Evolutionary conservation across 306 rosid species (phyloP), one percentile per base, ranked within the genome.

Genomic region (Pueraria montana): DNA sequence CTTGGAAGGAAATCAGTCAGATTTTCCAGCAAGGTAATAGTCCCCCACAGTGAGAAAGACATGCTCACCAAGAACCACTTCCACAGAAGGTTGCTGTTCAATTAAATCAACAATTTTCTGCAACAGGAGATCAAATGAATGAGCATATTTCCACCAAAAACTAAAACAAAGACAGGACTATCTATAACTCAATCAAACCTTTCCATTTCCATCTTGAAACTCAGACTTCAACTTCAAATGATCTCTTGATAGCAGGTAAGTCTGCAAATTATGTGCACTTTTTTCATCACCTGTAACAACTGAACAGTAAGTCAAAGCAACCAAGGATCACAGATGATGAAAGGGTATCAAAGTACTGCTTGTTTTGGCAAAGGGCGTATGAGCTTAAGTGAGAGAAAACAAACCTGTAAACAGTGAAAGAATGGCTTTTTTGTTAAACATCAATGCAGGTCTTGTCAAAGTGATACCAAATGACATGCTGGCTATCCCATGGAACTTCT

Each of bases 401-500:
- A 40, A 69, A 89, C 99, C 97, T 78, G 87, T 52, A 89, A 69
- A 93, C 59, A 91, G 74, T 46, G 87, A 74, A 49, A 79, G 77
- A 67, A 89, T 74, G 71, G 91, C 82, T 59, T 88, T 76, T 32
- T 77, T 74, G 80, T 90, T 84, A 55, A 93, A 89, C 82, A 87
- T 81, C 43, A 85, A 68, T 13, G 90, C 83, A 27, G 98, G 97
- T 83, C 92, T 90, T 11, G 94, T 80, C 87, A 96, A 87, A 69
- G 86, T 90, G 87, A 96, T 96, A 20, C 77, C 77, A 72, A 96
- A 96, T 4, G 98, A 93, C 86, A 96, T 87, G 83, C 86, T 83
- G 5, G 94, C 91, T 52, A 96, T 89, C 66, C 97, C 96, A 53
- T 88, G 97, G 88, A 91, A 93, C 46, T 84, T 87, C 87, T 96